Percentiles rank a stretch among this genome's conserved stretches.
Conservation (phyloP, 768 basidiomycete species). For the Mycena indigotica region DNA sequence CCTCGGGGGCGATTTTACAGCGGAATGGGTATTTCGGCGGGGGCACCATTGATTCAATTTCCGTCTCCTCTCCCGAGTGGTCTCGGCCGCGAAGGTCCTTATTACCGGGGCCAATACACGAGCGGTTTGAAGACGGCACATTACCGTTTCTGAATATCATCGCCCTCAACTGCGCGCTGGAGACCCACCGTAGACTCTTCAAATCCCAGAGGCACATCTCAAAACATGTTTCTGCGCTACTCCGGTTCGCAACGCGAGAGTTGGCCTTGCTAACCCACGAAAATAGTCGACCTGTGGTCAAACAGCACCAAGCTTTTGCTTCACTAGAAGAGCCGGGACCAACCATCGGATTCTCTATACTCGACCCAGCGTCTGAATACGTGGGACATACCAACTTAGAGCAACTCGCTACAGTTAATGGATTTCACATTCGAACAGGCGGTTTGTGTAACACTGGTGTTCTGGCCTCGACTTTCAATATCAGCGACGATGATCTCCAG, state of each 20-base stretch:
- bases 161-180: conserved; percentile 17
- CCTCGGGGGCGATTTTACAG: conserved; percentile 43
- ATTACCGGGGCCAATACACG: conserved; percentile 16
- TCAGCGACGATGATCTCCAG: conserved; percentile 18
- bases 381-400: conserved; percentile 23
- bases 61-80: conserved; percentile 41
- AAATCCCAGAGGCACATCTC: conserved; percentile 20
- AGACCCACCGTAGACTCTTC: conserved; percentile 17
- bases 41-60: conserved; percentile 57
- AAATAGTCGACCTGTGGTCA: conserved; percentile 19
- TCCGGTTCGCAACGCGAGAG: conserved; percentile 16
- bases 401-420: conserved; percentile 19
- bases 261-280: conserved; percentile 14
- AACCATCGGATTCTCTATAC: conserved; percentile 19
- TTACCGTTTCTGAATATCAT: conserved; percentile 23
- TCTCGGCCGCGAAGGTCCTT: conserved; percentile 14
- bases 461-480: conserved; percentile 8
- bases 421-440: conserved; percentile 22
- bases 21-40: conserved; percentile 58
- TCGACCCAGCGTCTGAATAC: conserved; percentile 14
- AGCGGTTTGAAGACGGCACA: conserved; percentile 21
- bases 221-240: conserved; percentile 14
- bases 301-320: conserved; percentile 12
- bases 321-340: conserved; percentile 17
- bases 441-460: conserved; percentile 23